Conservation (phyloP, 371 early-diverging fungal genomes). For the Saksenaea vasiformis region DNA sequence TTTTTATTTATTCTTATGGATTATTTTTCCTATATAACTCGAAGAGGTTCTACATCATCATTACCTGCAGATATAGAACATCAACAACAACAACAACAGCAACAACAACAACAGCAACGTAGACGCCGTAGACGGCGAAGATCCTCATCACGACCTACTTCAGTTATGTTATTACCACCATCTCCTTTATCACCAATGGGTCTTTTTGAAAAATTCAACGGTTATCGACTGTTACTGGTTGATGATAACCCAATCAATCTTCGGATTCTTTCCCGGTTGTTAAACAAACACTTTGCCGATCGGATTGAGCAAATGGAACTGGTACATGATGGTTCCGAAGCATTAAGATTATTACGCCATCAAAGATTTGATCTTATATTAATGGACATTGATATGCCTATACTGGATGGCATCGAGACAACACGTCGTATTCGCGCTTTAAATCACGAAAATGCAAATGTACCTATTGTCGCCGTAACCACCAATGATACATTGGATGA, state of each 20-base stretch:
- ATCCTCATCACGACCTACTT: neutral
- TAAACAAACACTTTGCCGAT: constrained; percentile 53
- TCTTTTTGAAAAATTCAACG: neutral
- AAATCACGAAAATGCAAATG: constrained; percentile 9
- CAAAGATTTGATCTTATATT: constrained; percentile 56
- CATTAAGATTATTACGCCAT: constrained; percentile 45
- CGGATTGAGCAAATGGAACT: constrained; percentile 45
- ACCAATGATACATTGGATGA: constrained; percentile 49
- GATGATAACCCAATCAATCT: constrained; percentile 65
- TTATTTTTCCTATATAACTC: neutral
- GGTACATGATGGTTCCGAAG: constrained; percentile 45
- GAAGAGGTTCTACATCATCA: neutral
- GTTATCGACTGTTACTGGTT: constrained; percentile 34
- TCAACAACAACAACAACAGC: neutral
- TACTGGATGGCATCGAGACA: constrained; percentile 58
- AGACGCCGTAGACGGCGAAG: neutral
- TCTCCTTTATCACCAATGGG: neutral
- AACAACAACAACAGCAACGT: neutral
- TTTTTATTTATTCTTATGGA: neutral
- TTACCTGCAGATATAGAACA: neutral
- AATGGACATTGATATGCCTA: constrained; percentile 73
- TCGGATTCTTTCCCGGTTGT: constrained; percentile 52
- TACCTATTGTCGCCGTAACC: constrained; percentile 71
- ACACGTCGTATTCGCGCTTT: constrained; percentile 42
- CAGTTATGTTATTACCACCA: neutral